Conservation (phyloP, 2,329 filamentous ascomycete genomes). For the Scytalidium lignicola region DNA sequence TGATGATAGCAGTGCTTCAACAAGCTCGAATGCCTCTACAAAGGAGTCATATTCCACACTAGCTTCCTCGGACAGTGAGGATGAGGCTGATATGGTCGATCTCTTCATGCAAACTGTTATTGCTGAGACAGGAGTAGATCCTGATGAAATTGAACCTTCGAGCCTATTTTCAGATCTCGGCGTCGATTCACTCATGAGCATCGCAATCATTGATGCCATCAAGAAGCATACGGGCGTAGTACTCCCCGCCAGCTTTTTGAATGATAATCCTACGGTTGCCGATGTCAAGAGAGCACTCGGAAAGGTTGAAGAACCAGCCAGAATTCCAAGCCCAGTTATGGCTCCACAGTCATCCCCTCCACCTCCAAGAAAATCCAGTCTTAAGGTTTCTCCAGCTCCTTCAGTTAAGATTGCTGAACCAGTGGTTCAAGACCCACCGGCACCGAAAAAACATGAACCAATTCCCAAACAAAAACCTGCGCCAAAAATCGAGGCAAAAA, state of each 20-base stretch:
- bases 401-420: too few species aligned
- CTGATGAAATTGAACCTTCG: slow-evolving; percentile 2
- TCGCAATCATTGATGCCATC: slow-evolving; percentile 5
- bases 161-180: slow-evolving; percentile 8
- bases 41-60: slow-evolving; percentile 2
- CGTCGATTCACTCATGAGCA: slow-evolving; percentile 11
- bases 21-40: too few species aligned
- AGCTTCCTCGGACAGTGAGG: background rate
- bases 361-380: too few species aligned
- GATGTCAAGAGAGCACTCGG: background rate
- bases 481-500: too few species aligned
- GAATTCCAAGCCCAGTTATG: too few species aligned
- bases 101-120: slow-evolving; percentile 3
- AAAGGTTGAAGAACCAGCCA: too few species aligned
- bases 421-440: too few species aligned
- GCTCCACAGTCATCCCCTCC: too few species aligned
- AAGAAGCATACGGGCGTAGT: slow-evolving; percentile 5
- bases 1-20: too few species aligned
- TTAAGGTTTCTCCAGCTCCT: too few species aligned
- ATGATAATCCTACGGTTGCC: slow-evolving; percentile 1
- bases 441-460: too few species aligned
- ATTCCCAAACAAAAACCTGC: too few species aligned
- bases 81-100: background rate
- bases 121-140: slow-evolving; percentile 6
- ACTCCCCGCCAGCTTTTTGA: slow-evolving; percentile 2